phyloP scores from a whole-genome alignment of 179 eudicot species.

The Dionaea muscipula region DNA sequence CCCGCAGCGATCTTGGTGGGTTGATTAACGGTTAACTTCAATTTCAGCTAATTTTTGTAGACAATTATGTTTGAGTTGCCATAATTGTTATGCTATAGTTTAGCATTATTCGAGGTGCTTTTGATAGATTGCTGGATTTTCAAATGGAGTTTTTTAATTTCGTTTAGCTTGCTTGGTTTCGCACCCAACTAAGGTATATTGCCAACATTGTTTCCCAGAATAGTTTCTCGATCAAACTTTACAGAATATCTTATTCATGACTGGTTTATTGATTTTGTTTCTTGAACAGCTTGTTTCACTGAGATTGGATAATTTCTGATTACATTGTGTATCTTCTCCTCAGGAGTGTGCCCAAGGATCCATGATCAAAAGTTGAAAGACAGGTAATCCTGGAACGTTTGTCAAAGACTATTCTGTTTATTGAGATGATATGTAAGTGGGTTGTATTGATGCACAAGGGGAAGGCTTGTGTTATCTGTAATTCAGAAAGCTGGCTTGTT shows the following conservation, averaged over 20 bases:
- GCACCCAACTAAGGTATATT: too few relatives aligned
- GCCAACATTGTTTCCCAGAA: too few relatives aligned
- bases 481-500: neutral
- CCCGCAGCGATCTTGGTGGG: conserved; percentile 91
- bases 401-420: neutral
- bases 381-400: conserved; percentile 32
- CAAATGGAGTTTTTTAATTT: too few relatives aligned
- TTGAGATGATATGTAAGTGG: neutral
- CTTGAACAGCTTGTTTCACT: neutral
- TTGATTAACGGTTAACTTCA: neutral
- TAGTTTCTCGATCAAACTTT: too few relatives aligned
- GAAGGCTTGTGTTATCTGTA: neutral
- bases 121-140: too few relatives aligned
- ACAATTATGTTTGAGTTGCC: too few relatives aligned
- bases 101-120: too few relatives aligned
- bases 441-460: neutral
- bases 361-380: conserved; percentile 89
- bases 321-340: conserved; percentile 8
- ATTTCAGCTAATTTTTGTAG: too few relatives aligned
- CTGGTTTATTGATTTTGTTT: too few relatives aligned
- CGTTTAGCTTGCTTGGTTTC: too few relatives aligned
- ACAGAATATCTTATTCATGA: too few relatives aligned
- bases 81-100: too few relatives aligned
- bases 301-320: conserved; percentile 1
- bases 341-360: conserved; percentile 82